phyloP scores from a whole-genome alignment of 176 grass and related monocot genomes.

The Chrysopogon serrulatus region DNA sequence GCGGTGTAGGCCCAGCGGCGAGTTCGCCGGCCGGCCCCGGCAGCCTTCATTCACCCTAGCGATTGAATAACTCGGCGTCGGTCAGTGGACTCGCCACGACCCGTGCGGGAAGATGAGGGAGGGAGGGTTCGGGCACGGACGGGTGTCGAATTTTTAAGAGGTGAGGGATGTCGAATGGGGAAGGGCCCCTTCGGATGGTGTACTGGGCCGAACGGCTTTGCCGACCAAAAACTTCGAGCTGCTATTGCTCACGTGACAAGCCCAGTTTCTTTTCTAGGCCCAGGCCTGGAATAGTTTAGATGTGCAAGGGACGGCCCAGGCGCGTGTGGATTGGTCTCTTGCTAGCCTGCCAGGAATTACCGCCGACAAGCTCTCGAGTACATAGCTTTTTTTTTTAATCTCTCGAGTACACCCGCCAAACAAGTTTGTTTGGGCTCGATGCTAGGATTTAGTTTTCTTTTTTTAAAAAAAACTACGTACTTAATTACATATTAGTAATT shows the following conservation, averaged over 20 bases:
- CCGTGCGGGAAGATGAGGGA: not conserved
- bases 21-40: not conserved
- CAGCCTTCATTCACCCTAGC: not conserved
- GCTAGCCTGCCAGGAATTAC: not conserved
- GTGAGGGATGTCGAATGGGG: not conserved
- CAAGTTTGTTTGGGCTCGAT: too few species aligned
- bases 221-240: not conserved
- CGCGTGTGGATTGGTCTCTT: not conserved
- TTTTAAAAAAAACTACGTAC: too few species aligned
- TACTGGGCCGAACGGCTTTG: not conserved
- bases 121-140: not conserved
- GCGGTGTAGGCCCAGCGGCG: not conserved
- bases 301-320: not conserved
- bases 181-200: not conserved
- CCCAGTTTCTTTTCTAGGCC: not conserved
- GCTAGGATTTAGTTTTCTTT: too few species aligned
- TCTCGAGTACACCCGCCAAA: too few species aligned
- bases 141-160: too few species aligned
- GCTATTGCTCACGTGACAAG: not conserved
- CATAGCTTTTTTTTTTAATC: too few species aligned
- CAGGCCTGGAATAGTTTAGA: not conserved
- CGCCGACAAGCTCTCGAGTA: not conserved
- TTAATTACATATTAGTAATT: too few species aligned
- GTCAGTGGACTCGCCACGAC: not conserved
- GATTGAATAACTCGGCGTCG: not conserved